Conservation (phyloP, 2,329 filamentous ascomycete species). For the Teratosphaeriaceae sp. region DNA sequence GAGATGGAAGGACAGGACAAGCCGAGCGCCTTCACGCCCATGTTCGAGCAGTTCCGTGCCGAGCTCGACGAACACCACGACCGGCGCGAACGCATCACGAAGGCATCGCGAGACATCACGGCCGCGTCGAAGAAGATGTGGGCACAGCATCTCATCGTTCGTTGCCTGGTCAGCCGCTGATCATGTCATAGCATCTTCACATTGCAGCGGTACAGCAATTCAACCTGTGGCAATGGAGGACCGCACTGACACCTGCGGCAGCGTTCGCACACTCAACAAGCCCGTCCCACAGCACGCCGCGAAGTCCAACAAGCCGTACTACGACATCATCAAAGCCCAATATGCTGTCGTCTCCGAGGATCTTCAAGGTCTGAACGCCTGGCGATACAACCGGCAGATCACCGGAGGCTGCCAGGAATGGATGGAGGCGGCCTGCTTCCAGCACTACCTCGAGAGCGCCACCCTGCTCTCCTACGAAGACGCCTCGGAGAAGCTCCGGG, state of each 20-base stretch:
- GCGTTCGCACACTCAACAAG: conserved; percentile 54
- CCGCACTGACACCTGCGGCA: no score
- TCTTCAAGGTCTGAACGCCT: conserved; percentile 68
- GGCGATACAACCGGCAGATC: conserved; percentile 74
- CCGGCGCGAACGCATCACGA: conserved; percentile 80
- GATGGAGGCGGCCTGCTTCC: conserved; percentile 84
- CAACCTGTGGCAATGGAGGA: background rate
- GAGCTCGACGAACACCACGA: conserved; percentile 95
- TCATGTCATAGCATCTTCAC: conserved; percentile 63
- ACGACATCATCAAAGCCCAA: conserved; percentile 62
- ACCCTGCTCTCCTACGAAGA: conserved; percentile 55
- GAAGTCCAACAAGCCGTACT: conserved; percentile 62
- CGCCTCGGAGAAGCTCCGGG: conserved; percentile 37
- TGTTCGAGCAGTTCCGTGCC: conserved; percentile 80
- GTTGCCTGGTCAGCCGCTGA: conserved; percentile 4
- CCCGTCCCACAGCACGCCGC: conserved; percentile 62
- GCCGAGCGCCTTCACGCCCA: conserved; percentile 44
- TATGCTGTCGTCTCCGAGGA: conserved; percentile 65
- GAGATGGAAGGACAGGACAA: conserved; percentile 9
- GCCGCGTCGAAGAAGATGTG: conserved; percentile 96
- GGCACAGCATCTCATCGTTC: conserved; percentile 21
- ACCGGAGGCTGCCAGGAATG: conserved; percentile 83
- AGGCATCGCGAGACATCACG: conserved; percentile 86
- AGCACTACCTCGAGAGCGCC: conserved; percentile 68
- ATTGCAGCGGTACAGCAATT: conserved; percentile 58